These are phyloP conservation scores for Noccaea caerulescens DNA, from an alignment of 345 rosid species.

Conservation along the genomic window DNA sequence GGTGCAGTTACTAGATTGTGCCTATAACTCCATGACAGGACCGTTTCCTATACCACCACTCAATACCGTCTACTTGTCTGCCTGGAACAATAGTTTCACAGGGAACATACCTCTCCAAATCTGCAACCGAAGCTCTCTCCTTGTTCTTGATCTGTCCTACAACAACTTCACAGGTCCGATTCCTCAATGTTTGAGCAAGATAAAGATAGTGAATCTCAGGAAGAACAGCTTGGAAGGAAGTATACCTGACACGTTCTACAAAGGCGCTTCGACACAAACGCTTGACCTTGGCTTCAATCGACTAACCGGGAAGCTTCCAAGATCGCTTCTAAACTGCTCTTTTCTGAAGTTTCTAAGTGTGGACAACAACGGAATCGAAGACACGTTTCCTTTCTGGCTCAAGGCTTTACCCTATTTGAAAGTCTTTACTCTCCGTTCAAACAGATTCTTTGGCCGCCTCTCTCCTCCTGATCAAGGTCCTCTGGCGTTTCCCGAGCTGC, in stretches of 20 bases:
- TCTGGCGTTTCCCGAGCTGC: conserved; percentile 10
- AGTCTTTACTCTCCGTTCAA: conserved; percentile 26
- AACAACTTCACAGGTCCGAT: conserved; percentile 37
- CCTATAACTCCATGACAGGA: conserved; percentile 28
- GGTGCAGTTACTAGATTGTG: conserved; percentile 1
- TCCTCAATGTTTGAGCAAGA: conserved; percentile 33
- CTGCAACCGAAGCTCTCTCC: conserved; percentile 29
- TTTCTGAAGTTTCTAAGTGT: conserved; percentile 19
- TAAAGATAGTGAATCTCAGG: conserved; percentile 31
- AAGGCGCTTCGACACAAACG: conserved; percentile 5
- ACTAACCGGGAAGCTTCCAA: conserved; percentile 36
- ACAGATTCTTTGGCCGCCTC: conserved; percentile 21
- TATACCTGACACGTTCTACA: conserved; percentile 29
- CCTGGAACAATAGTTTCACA: conserved; percentile 33
- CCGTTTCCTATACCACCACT: conserved; percentile 29
- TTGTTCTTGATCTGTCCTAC: conserved; percentile 34
- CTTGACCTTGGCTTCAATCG: conserved; percentile 39
- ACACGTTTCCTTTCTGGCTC: conserved; percentile 35
- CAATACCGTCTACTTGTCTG: conserved; percentile 10
- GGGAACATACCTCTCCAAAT: conserved; percentile 25
- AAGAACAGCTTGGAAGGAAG: conserved; percentile 41
- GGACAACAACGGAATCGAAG: conserved; percentile 1
- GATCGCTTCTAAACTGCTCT: conserved; percentile 18
- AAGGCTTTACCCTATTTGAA: conserved; percentile 11
- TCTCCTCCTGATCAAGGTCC: conserved; percentile 14